phyloP scores from a whole-genome alignment of 108 stramenopile species.

The Nitzschia putrida region DNA sequence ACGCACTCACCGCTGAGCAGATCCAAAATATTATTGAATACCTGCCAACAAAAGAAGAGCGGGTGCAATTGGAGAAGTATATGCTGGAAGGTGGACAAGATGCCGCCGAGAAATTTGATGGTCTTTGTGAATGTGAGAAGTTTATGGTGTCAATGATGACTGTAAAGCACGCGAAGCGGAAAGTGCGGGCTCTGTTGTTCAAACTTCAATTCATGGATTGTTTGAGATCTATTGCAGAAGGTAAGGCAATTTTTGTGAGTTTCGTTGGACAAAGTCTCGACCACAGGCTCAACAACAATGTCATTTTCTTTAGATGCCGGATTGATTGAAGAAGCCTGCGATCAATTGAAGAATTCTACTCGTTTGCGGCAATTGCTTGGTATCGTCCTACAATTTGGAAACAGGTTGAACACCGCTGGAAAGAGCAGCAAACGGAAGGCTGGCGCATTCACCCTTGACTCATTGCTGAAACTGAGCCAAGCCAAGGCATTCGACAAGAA shows the following conservation, averaged over 20 bases:
- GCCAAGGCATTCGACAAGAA: constrained; percentile 98
- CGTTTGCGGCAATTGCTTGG: constrained; percentile 86
- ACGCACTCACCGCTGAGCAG: constrained; percentile 75
- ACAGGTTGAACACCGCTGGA: constrained; percentile 88
- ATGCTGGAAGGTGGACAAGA: constrained; percentile 74
- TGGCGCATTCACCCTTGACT: constrained; percentile 90
- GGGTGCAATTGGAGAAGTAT: constrained; percentile 66
- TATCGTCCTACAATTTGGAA: constrained; percentile 89
- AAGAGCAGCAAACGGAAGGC: constrained; percentile 68
- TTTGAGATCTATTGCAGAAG: constrained; percentile 66
- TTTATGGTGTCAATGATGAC: constrained; percentile 92
- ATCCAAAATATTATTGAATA: constrained; percentile 85
- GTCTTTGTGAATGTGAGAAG: constrained; percentile 85
- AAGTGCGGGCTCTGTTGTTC: constrained; percentile 82
- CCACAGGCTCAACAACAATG: background rate
- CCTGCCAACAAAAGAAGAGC: constrained; percentile 82
- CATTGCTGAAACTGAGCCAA: constrained; percentile 89
- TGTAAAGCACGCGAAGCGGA: constrained; percentile 83
- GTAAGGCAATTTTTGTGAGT: constrained; percentile 31
- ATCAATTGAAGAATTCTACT: constrained; percentile 75
- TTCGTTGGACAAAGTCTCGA: background rate
- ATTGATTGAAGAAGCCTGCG: constrained; percentile 80
- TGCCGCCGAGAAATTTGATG: constrained; percentile 71
- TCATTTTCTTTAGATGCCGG: constrained; percentile 27
- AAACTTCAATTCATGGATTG: constrained; percentile 83